A percentile compares a stretch with the other conserved stretches of the same genome.
Conservation (phyloP, 768 basidiomycete species). For the Leccinellum albellum region DNA sequence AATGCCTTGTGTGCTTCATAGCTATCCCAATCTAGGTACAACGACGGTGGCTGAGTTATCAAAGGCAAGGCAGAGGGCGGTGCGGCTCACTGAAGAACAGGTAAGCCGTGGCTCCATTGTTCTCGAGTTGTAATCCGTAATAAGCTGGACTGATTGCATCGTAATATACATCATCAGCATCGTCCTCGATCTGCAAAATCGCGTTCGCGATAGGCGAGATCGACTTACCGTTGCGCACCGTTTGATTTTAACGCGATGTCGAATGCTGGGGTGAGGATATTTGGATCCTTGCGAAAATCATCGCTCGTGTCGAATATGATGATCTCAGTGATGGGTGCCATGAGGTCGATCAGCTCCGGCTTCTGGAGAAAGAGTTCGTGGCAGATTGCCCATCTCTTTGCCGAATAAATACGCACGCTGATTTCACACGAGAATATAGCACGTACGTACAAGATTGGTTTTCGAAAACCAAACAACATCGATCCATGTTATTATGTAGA, state of each 20-base stretch:
- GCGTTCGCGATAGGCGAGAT: background rate
- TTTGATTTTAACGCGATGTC: background rate
- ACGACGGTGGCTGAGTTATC: background rate
- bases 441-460: no score
- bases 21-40: constrained; percentile 28
- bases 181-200: background rate
- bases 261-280: background rate
- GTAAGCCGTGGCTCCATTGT: constrained; percentile 11
- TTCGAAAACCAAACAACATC: no score
- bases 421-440: no score
- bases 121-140: constrained; percentile 16
- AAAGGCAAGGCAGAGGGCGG: background rate
- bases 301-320: background rate
- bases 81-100: constrained; percentile 16
- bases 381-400: background rate
- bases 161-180: background rate
- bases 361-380: background rate
- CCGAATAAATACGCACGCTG: background rate
- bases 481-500: background rate
- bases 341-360: background rate
- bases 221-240: background rate
- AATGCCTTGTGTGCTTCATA: constrained; percentile 18
- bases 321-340: background rate
- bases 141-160: background rate
- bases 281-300: background rate